Evolutionary conservation across 2,329 filamentous ascomycete species (phyloP).

Genomic region (Fusarium irregulare): DNA sequence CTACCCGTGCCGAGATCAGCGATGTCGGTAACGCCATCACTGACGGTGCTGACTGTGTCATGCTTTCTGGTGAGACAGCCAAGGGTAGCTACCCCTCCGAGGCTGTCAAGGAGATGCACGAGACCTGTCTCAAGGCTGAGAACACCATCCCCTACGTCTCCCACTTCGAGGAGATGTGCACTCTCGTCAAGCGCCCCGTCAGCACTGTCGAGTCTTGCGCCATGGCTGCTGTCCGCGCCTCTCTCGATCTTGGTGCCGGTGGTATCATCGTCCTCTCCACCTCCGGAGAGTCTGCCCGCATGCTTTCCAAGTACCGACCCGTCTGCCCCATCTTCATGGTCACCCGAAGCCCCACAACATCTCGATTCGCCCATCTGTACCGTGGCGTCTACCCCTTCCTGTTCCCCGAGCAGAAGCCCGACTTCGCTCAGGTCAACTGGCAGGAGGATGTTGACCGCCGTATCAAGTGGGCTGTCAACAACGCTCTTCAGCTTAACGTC

Average conservation of each 20-base stretch:
- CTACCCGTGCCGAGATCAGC: constrained; percentile 97
- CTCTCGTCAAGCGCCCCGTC: constrained; percentile 83
- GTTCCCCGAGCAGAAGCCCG: constrained; percentile 92
- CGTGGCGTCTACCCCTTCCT: constrained; percentile 98
- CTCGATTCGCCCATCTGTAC: constrained; percentile 93
- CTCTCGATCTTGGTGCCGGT: constrained; percentile 94
- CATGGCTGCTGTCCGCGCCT: constrained; percentile 96
- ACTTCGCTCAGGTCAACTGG: constrained; percentile 94
- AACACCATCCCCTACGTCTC: constrained; percentile 97
- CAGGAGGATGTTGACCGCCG: constrained; percentile 98
- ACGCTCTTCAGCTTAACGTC: constrained; percentile 85
- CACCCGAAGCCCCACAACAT: constrained; percentile 84
- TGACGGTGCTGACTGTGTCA: constrained; percentile 98
- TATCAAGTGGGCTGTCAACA: constrained; percentile 94
- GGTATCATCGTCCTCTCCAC: constrained; percentile 97
- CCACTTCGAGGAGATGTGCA: constrained; percentile 94
- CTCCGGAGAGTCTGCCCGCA: constrained; percentile 91
- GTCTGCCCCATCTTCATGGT: constrained; percentile 99
- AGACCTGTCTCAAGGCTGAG: constrained; percentile 96
- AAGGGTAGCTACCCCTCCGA: constrained; percentile 95
- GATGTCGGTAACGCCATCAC: constrained; percentile 98
- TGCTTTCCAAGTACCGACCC: constrained; percentile 97
- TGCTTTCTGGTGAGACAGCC: constrained; percentile 98
- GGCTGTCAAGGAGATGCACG: constrained; percentile 97
- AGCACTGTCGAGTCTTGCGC: constrained; percentile 92